Percentiles rank a stretch among this genome's conserved stretches.
Conservation (phyloP, 257 asterid genomes). For the Solanum chilense region DNA sequence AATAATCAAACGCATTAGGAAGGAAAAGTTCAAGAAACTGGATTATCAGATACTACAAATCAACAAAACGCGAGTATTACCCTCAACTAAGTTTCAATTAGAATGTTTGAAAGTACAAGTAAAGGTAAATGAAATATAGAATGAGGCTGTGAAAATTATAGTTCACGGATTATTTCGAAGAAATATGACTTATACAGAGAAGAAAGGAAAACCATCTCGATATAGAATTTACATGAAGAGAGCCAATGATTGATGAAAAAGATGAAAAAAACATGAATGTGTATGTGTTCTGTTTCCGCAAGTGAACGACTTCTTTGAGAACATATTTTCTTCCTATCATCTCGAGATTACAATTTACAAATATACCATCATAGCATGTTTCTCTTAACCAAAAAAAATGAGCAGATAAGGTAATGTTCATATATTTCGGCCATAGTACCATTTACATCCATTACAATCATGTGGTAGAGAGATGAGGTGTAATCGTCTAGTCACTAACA, state of each 20-base stretch:
- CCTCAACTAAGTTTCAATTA: neutral
- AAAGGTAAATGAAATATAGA: neutral
- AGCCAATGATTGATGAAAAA: neutral
- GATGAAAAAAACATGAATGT: neutral
- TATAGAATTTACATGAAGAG: neutral
- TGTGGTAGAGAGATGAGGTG: neutral
- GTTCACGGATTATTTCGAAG: neutral
- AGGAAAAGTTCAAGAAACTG: neutral
- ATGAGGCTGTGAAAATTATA: neutral
- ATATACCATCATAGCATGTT: neutral
- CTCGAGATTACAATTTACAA: neutral
- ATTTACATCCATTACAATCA: neutral
- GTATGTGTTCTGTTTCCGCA: neutral
- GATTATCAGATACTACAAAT: neutral
- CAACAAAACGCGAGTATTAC: neutral
- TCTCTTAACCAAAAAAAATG: neutral
- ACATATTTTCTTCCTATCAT: neutral
- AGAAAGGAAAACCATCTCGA: neutral
- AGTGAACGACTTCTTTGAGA: neutral
- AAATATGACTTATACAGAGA: neutral
- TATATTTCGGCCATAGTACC: neutral
- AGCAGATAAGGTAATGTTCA: neutral
- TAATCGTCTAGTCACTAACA: neutral
- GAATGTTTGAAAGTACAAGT: neutral
- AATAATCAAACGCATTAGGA: neutral